A percentile compares a stretch with the other conserved stretches of the same genome.
phyloP scores from a whole-genome alignment of 495 filamentous ascomycete species.

The Jackrogersella minutella region DNA sequence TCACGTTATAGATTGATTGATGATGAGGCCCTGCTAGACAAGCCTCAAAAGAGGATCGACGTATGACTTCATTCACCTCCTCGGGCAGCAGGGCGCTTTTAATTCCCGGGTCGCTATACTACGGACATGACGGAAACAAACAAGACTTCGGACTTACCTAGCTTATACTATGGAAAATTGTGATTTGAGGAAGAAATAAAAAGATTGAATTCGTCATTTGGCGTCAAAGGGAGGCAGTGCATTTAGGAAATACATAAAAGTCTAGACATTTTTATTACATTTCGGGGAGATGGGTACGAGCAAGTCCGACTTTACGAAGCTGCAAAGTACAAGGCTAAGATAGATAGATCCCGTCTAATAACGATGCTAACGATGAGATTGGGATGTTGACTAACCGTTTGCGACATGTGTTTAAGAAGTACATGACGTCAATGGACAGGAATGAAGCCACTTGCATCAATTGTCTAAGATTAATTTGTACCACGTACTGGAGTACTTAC shows the following conservation, averaged over 20 bases:
- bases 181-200: too few relatives aligned
- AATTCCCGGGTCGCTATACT: constrained; percentile 17
- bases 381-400: constrained; percentile 9
- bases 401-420: constrained; percentile 17
- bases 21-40: constrained; percentile 21
- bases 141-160: constrained; percentile 11
- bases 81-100: constrained; percentile 16
- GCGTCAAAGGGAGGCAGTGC: constrained; percentile 5
- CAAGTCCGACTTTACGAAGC: not conserved
- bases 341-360: too few relatives aligned
- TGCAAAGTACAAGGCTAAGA: not conserved
- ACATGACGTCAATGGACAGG: constrained; percentile 33
- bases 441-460: constrained; percentile 12
- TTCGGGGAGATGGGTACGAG: not conserved
- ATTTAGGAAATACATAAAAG: not conserved
- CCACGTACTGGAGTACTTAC: too few relatives aligned
- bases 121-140: not conserved
- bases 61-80: constrained; percentile 37
- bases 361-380: too few relatives aligned
- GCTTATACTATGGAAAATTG: too few relatives aligned
- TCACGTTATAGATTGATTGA: constrained; percentile 16
- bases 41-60: constrained; percentile 27
- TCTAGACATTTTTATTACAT: too few relatives aligned
- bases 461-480: not conserved
- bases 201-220: constrained; percentile 32